phyloP scores from a whole-genome alignment of 306 rosid species.

The Sicyos edulis region DNA sequence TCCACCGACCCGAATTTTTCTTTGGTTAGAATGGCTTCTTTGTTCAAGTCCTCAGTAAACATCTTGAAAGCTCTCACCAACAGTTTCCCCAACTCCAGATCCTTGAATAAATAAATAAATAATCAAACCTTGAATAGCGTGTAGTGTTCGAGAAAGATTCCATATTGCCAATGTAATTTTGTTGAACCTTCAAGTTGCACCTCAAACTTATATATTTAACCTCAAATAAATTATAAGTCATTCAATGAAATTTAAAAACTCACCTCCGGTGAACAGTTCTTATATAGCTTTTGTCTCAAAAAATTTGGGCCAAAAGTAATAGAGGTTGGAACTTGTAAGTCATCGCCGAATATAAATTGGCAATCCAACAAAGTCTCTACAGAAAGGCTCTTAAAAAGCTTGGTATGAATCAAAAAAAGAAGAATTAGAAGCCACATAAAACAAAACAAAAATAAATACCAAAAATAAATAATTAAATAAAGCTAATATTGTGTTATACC shows the following conservation, averaged over 20 bases:
- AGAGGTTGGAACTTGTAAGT: not conserved
- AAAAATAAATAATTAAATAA: too few relatives aligned
- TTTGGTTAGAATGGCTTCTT: not conserved
- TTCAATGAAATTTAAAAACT: not conserved
- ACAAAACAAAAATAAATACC: too few relatives aligned
- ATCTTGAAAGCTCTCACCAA: conserved; percentile 7
- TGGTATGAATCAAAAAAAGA: not conserved
- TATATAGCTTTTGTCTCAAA: not conserved
- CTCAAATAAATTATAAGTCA: too few relatives aligned
- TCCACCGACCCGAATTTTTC: conserved; percentile 17
- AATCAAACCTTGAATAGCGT: too few relatives aligned
- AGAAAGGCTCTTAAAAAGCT: not conserved
- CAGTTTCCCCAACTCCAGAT: not conserved
- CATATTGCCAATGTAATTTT: too few relatives aligned
- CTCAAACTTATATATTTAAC: too few relatives aligned
- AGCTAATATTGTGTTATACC: not conserved
- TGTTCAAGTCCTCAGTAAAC: not conserved
- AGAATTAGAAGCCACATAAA: too few relatives aligned
- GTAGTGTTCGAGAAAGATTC: too few relatives aligned
- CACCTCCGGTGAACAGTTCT: not conserved
- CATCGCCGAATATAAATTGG: not conserved
- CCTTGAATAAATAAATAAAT: not conserved
- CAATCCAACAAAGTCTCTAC: not conserved
- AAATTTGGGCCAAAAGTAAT: not conserved
- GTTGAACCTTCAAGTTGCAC: too few relatives aligned